phyloP scores from a whole-genome alignment of 2,329 filamentous ascomycete species.

The Pseudogymnoascus verrucosus region DNA sequence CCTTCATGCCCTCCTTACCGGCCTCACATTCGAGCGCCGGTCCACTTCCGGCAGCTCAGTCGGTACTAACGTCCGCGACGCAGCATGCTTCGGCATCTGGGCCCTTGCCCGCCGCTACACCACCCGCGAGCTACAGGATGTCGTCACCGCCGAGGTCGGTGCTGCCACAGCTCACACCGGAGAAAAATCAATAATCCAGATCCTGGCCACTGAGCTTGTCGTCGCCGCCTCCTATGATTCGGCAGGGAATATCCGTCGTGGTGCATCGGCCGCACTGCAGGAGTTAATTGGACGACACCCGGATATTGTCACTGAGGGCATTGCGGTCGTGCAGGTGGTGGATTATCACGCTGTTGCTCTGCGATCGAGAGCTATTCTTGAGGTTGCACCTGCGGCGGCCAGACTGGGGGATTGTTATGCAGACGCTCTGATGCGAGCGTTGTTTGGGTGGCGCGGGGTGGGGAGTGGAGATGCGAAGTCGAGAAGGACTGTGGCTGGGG shows the following conservation, averaged over 20 bases:
- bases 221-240: constrained; percentile 79
- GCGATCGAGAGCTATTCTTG: constrained; percentile 70
- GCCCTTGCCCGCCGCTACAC: constrained; percentile 79
- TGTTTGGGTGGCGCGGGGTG: constrained; percentile 84
- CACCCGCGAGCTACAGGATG: constrained; percentile 63
- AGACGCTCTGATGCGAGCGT: constrained; percentile 60
- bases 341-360: constrained; percentile 91
- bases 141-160: constrained; percentile 36
- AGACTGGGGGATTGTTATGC: constrained; percentile 56
- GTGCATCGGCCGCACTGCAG: constrained; percentile 86
- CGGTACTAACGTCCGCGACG: constrained; percentile 87
- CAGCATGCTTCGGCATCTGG: constrained; percentile 95
- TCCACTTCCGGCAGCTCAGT: constrained; percentile 76
- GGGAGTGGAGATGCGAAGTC: constrained; percentile 68
- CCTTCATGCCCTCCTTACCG: constrained; percentile 67
- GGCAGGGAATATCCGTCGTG: constrained; percentile 85
- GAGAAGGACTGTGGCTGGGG: constrained; percentile 61
- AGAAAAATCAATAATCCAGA: constrained; percentile 56
- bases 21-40: constrained; percentile 81
- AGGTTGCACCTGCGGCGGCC: constrained; percentile 64
- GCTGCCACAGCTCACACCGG: constrained; percentile 24
- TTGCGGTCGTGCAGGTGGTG: constrained; percentile 76
- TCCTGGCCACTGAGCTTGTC: constrained; percentile 73
- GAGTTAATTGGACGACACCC: constrained; percentile 91
- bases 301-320: constrained; percentile 72